Conservation (phyloP, 495 filamentous ascomycete genomes). For the Chaetomium fimeti region DNA sequence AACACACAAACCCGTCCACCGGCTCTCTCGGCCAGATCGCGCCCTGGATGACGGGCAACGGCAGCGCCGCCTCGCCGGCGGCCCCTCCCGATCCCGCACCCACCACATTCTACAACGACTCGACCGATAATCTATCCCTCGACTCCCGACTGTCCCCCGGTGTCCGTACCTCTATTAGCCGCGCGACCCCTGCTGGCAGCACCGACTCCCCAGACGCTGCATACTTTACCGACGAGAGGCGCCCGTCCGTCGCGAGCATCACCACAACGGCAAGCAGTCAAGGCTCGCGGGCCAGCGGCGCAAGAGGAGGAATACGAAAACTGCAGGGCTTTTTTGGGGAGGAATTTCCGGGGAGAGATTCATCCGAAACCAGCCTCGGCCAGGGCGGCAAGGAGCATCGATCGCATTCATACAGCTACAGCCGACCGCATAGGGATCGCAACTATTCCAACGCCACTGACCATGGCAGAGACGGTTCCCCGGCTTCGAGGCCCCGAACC, state of each 20-base stretch:
- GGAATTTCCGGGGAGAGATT: constrained; percentile 67
- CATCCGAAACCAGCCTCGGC: constrained; percentile 69
- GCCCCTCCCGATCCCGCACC: constrained; percentile 34
- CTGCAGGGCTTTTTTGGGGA: constrained; percentile 86
- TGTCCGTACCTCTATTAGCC: constrained; percentile 63
- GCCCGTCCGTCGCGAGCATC: constrained; percentile 85
- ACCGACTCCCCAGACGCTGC: constrained; percentile 68
- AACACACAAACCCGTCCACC: constrained; percentile 53
- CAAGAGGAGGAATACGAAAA: constrained; percentile 65
- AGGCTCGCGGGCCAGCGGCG: constrained; percentile 77
- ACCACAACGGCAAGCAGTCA: constrained; percentile 84
- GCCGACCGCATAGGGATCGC: constrained; percentile 59
- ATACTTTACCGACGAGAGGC: constrained; percentile 69
- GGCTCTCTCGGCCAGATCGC: constrained; percentile 46
- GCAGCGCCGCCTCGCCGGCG: constrained; percentile 36
- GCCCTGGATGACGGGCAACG: constrained; percentile 48
- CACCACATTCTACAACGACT: constrained; percentile 64
- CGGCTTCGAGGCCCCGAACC: constrained; percentile 70
- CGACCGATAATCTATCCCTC: constrained; percentile 59
- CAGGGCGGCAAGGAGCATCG: constrained; percentile 50
- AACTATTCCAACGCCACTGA: constrained; percentile 72
- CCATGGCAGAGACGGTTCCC: constrained; percentile 62
- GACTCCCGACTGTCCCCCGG: constrained; percentile 62
- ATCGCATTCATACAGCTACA: constrained; percentile 59
- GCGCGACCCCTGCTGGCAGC: constrained; percentile 48